A percentile compares a stretch with the other conserved stretches of the same genome.
phyloP scores from a whole-genome alignment of 2,329 filamentous ascomycete species.

The Teratosphaeria epicoccoides region DNA sequence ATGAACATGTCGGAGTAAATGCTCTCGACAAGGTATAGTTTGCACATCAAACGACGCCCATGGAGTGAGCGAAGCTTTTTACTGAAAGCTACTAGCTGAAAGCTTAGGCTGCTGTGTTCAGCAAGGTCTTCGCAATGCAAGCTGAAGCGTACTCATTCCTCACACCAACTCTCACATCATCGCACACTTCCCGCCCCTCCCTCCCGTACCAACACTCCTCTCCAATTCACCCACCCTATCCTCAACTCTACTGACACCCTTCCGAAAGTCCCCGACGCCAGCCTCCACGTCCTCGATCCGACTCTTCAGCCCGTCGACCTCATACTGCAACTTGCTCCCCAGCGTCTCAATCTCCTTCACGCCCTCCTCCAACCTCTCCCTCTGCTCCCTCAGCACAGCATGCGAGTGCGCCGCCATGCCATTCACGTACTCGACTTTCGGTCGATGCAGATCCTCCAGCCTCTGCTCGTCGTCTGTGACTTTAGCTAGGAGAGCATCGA shows the following conservation, averaged over 20 bases:
- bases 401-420: constrained; percentile 56
- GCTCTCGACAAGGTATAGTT: no score
- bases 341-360: constrained; percentile 71
- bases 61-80: no score
- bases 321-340: constrained; percentile 81
- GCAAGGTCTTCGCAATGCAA: no score
- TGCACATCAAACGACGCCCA: no score
- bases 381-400: constrained; percentile 60
- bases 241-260: constrained; percentile 43
- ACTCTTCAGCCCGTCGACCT: constrained; percentile 66
- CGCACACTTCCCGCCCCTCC: constrained; percentile 16
- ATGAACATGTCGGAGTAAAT: no score
- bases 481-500: constrained; percentile 43
- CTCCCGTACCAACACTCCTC: constrained; percentile 42
- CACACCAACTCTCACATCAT: constrained; percentile 10
- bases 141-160: no score
- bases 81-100: no score
- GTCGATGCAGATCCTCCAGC: constrained; percentile 56
- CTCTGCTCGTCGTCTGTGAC: constrained; percentile 55
- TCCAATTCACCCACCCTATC: constrained; percentile 41
- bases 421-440: constrained; percentile 60
- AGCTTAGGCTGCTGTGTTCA: no score
- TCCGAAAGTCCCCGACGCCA: constrained; percentile 67
- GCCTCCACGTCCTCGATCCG: constrained; percentile 83
- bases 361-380: constrained; percentile 55